Evolutionary conservation across 1,284 basidiomycete species (phyloP), one percentile per base, ranked within the genome.

Genomic region (Psilocybe mexicana): DNA sequence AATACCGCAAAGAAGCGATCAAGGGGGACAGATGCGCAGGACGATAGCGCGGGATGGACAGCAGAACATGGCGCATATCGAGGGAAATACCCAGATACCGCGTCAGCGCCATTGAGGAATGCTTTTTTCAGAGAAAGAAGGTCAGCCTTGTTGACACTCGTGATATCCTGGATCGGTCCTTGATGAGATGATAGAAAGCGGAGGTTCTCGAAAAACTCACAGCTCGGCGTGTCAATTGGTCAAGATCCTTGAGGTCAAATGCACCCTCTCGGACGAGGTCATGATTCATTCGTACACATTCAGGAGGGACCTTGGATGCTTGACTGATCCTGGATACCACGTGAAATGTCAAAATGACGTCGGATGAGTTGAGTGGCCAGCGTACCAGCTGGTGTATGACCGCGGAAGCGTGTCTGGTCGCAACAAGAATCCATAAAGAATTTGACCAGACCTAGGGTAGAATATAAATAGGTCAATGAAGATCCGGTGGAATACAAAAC

Each of bases 351-450:
- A 7, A 12, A 33, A 28, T n/a, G 12, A 18, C n/a, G 2, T n/a
- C n/a, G 46, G 23, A 48, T 14, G 10, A n/a, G 14, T 18, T 18
- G 18, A 18, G 18, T 18, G 7, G 18, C 46, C 14, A 24, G 18
- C 48, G 56, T 61, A 92, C 93, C 94, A 96, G 46, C 72, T 74
- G 25, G 77, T 79, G 67, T 96, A 96, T 18, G 90, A 91, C 42
- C 77, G 75, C 5, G 92, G 88, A 28, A 96, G 84, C 0, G 93
- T 92, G 59, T 95, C 93, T 6, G 93, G 94, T 26, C 89, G 79
- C 33, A 93, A 72, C 30, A 96, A 78, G 74, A 90, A 94, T 0
- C 83, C 87, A 70, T 93, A 96, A 76, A 96, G 82, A 70, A 97
- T 96, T 73, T 97, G 94, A 7, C 88, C 90, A 67, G 90, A 96